Percentiles rank a stretch among this genome's conserved stretches.
These are phyloP conservation scores for Nymphaea colorata DNA, from an alignment of 164 flowering plant species.

Conservation along the genomic window DNA sequence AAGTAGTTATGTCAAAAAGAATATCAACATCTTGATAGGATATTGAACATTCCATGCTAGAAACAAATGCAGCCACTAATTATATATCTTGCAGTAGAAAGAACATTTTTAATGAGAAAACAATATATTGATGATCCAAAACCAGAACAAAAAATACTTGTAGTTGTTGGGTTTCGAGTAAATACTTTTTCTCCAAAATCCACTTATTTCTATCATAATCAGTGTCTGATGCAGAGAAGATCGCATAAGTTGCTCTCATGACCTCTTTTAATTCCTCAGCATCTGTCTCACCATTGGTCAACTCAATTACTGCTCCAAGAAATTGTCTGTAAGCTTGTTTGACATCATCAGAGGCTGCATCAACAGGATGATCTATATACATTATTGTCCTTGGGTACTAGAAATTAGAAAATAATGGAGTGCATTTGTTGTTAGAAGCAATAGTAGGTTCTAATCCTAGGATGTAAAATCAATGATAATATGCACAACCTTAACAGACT, in stretches of 20 bases:
- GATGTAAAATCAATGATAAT: no score
- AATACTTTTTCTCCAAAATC: slow-evolving; percentile 26
- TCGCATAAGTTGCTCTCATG: slow-evolving; percentile 42
- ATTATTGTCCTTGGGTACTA: background rate
- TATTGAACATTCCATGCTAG: no score
- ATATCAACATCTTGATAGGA: no score
- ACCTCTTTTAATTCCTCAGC: slow-evolving; percentile 72
- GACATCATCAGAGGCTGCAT: slow-evolving; percentile 62
- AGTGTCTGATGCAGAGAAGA: slow-evolving; percentile 25
- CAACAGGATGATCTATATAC: background rate
- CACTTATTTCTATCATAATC: slow-evolving; percentile 19
- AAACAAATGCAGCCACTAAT: no score
- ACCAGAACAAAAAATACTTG: no score
- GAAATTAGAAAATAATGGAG: background rate
- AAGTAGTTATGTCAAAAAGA: no score
- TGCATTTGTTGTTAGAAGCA: background rate
- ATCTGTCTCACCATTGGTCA: slow-evolving; percentile 57
- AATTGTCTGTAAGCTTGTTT: slow-evolving; percentile 69
- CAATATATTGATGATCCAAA: no score
- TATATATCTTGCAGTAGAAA: no score
- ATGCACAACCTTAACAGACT: no score
- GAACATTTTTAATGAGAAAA: no score
- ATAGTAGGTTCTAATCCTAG: background rate
- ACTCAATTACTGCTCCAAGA: slow-evolving; percentile 60
- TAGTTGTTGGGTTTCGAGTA: no score